Conservation (phyloP, 2,329 filamentous ascomycete species). For the Pseudocercospora crystallina region DNA sequence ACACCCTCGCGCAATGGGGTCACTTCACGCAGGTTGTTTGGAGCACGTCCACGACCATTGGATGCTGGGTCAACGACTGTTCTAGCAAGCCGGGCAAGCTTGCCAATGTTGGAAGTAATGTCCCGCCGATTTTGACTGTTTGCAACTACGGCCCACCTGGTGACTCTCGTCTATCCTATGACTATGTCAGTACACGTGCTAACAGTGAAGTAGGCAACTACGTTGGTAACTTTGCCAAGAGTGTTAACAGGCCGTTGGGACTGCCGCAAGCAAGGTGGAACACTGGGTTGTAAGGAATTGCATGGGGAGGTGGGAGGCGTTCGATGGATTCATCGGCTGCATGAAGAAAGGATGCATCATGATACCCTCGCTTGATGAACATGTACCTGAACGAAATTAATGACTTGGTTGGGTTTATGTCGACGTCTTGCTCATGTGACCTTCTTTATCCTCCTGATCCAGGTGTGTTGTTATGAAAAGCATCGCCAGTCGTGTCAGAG, state of each 20-base stretch:
- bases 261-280: constrained; percentile 8
- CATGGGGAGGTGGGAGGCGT: not conserved
- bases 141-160: constrained; percentile 80
- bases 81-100: constrained; percentile 41
- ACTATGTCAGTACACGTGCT: not conserved
- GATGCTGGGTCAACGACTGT: constrained; percentile 62
- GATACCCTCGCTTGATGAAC: constrained; percentile 2
- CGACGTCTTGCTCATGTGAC: too few relatives aligned
- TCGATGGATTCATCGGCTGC: not conserved
- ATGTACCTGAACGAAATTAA: too few relatives aligned
- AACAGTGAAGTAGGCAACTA: constrained; percentile 15
- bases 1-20: constrained; percentile 64
- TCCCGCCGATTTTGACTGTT: constrained; percentile 67
- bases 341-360: not conserved
- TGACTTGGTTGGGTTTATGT: too few relatives aligned
- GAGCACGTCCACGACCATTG: constrained; percentile 61
- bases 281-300: not conserved
- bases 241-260: constrained; percentile 9
- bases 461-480: too few relatives aligned
- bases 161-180: constrained; percentile 42
- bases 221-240: constrained; percentile 12
- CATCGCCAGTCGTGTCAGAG: too few relatives aligned
- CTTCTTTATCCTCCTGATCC: too few relatives aligned
- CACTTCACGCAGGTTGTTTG: constrained; percentile 75
- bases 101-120: constrained; percentile 39